These are phyloP conservation scores for Eucalyptus guilfoylei DNA, from an alignment of 345 rosid genomes.

Conservation along the genomic window DNA sequence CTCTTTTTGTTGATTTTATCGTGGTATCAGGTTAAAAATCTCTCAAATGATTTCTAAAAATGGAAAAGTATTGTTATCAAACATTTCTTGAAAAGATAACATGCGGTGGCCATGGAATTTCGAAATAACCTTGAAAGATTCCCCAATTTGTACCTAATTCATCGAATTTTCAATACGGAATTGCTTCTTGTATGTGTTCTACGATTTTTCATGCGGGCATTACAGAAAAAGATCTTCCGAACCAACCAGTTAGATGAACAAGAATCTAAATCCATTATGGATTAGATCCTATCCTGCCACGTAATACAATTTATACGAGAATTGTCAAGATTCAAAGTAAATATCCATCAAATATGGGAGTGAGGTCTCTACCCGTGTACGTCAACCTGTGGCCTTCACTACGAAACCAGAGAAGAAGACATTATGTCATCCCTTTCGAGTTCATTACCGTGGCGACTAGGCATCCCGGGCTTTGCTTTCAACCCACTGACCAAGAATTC, in stretches of 20 bases:
- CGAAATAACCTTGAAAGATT: too few relatives aligned
- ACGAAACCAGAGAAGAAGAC: neutral
- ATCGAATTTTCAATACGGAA: too few relatives aligned
- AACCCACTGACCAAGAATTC: neutral
- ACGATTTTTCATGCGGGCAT: too few relatives aligned
- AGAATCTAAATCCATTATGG: too few relatives aligned
- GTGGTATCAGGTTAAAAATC: neutral
- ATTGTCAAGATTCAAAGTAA: neutral
- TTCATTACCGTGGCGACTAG: neutral
- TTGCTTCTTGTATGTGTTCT: too few relatives aligned
- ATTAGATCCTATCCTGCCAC: neutral
- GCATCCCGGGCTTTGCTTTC: neutral
- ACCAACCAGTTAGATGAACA: too few relatives aligned
- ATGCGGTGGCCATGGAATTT: neutral
- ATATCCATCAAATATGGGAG: neutral
- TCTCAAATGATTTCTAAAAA: neutral
- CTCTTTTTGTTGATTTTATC: neutral
- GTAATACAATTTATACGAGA: neutral
- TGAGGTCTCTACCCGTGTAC: neutral
- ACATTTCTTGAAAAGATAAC: neutral
- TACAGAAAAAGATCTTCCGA: too few relatives aligned
- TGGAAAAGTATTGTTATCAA: neutral
- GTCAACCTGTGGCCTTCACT: neutral
- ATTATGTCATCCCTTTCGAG: neutral
- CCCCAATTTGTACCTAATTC: too few relatives aligned